phyloP scores from a whole-genome alignment of 2,329 filamentous ascomycete genomes.

The Botrytis sinoallii region DNA sequence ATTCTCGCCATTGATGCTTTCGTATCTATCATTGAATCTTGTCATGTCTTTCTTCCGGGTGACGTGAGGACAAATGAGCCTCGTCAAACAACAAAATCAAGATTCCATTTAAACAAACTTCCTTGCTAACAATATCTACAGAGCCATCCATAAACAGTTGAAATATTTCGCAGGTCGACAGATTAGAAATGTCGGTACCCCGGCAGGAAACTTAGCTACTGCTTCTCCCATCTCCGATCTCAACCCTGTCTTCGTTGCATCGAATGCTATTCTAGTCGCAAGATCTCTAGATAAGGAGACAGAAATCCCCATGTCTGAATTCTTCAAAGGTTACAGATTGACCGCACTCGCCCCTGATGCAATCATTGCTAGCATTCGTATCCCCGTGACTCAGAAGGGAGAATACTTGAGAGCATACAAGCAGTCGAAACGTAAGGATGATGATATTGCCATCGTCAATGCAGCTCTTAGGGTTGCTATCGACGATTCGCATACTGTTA shows the following conservation, averaged over 20 bases:
- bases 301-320: conserved; percentile 86
- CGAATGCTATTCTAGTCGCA: conserved; percentile 76
- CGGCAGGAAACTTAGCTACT: conserved; percentile 89
- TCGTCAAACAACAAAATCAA: not conserved
- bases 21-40: not conserved
- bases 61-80: not conserved
- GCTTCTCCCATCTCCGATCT: conserved; percentile 95
- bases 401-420: conserved; percentile 92
- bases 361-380: conserved; percentile 81
- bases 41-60: not conserved
- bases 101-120: not conserved
- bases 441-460: conserved; percentile 97
- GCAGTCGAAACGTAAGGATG: conserved; percentile 94
- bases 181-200: conserved; percentile 96
- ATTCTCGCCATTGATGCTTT: not conserved
- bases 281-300: conserved; percentile 70
- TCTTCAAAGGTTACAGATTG: conserved; percentile 87
- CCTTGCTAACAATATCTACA: not conserved
- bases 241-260: conserved; percentile 89
- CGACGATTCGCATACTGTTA: conserved; percentile 65
- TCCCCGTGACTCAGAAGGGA: conserved; percentile 73
- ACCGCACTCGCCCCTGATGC: conserved; percentile 80
- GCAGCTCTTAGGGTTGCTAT: conserved; percentile 75
- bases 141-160: conserved; percentile 88
- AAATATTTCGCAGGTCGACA: conserved; percentile 93